Conservation (phyloP, 2,329 filamentous ascomycete species). For the Dryadomyces quercivorus region DNA sequence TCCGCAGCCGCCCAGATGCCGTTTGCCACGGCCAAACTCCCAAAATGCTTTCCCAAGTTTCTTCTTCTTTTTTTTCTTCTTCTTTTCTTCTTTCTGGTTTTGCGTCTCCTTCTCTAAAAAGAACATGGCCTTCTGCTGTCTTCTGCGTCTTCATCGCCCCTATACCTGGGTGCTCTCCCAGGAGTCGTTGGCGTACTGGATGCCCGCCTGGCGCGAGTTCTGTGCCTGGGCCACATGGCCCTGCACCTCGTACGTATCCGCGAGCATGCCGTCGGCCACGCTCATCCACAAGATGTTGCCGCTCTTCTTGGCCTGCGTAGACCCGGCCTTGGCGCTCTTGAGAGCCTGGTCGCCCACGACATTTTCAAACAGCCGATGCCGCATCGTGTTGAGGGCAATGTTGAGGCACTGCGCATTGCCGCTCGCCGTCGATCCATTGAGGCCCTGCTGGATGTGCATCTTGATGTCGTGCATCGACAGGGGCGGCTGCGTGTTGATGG, state of each 20-base stretch:
- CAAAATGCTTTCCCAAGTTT: background rate
- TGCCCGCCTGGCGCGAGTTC: slow-evolving; percentile 27
- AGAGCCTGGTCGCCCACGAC: slow-evolving; percentile 71
- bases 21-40: background rate
- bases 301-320: slow-evolving; percentile 54
- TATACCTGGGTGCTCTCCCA: slow-evolving; percentile 19
- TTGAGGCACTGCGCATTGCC: slow-evolving; percentile 71
- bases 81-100: background rate
- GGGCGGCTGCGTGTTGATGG: slow-evolving; percentile 47
- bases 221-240: slow-evolving; percentile 33
- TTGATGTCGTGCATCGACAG: slow-evolving; percentile 67
- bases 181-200: slow-evolving; percentile 28
- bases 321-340: slow-evolving; percentile 61
- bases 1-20: background rate
- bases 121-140: background rate
- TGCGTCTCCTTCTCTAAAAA: background rate
- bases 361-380: slow-evolving; percentile 66
- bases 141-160: background rate
- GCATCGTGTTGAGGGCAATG: slow-evolving; percentile 77
- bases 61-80: background rate
- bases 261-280: slow-evolving; percentile 68
- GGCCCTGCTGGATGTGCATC: slow-evolving; percentile 59
- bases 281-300: slow-evolving; percentile 67
- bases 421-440: slow-evolving; percentile 56
- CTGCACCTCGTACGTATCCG: slow-evolving; percentile 61